phyloP scores from a whole-genome alignment of 495 filamentous ascomycete genomes.

The Hamigera avellanea region DNA sequence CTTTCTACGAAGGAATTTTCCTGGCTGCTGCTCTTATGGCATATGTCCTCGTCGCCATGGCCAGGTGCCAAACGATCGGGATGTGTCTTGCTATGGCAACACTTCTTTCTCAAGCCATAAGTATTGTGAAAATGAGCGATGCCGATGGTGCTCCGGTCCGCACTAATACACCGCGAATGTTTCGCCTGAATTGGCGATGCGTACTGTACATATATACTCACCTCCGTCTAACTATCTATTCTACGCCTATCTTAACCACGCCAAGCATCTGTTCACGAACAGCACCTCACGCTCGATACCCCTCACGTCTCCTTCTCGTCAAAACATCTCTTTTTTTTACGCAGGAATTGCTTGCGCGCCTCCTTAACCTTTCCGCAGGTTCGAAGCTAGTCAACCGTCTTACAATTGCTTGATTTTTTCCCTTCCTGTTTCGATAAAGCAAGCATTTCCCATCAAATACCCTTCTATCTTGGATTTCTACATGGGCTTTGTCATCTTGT shows the following conservation, averaged over 20 bases:
- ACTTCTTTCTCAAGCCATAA: no score
- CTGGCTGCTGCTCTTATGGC: background rate
- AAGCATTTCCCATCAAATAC: slow-evolving; percentile 3
- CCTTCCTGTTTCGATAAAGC: no score
- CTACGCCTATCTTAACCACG: background rate
- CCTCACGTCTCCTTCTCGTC: slow-evolving; percentile 1
- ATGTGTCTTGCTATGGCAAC: no score
- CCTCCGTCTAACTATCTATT: background rate
- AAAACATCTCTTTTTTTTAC: no score
- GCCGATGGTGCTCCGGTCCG: no score
- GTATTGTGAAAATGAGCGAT: no score
- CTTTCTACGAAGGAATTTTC: no score
- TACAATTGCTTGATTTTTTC: slow-evolving; percentile 1
- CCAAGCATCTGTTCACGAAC: background rate
- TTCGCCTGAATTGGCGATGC: no score
- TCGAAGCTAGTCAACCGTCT: slow-evolving; percentile 22
- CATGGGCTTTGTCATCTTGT: slow-evolving; percentile 1
- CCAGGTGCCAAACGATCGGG: no score
- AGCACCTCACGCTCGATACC: slow-evolving; percentile 16
- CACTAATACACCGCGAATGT: no score
- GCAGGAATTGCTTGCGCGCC: no score
- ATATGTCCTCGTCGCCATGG: background rate
- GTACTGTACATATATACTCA: no score
- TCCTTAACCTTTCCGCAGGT: slow-evolving; percentile 16
- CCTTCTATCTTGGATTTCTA: slow-evolving; percentile 1